Conservation (phyloP, 208 protist species). For the Leishmania tropica region DNA sequence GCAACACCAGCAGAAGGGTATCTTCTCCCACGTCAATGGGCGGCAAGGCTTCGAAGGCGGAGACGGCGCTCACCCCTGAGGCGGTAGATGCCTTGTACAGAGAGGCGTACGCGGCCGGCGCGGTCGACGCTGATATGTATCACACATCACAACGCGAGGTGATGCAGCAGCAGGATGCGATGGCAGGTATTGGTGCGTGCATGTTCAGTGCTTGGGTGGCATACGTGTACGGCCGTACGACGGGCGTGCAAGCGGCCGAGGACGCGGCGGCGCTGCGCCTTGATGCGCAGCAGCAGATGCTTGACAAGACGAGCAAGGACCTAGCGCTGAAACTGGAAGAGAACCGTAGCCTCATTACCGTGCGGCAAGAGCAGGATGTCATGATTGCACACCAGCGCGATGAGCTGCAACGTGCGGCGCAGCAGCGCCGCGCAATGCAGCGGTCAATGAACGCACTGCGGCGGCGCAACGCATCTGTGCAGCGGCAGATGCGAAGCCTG, state of each 20-base stretch:
- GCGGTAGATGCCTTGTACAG: slow-evolving; percentile 36
- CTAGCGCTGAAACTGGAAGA: slow-evolving; percentile 12
- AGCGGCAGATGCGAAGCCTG: slow-evolving; percentile 17
- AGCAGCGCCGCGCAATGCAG: slow-evolving; percentile 18
- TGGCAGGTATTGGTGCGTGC: slow-evolving; percentile 25
- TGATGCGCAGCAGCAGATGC: slow-evolving; percentile 18
- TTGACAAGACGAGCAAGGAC: slow-evolving; percentile 21
- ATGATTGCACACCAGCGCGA: slow-evolving; percentile 19
- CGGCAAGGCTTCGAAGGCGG: slow-evolving; percentile 5
- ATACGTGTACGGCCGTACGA: slow-evolving; percentile 36
- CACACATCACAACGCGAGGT: slow-evolving; percentile 38
- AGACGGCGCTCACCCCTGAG: slow-evolving; percentile 8
- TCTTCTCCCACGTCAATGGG: slow-evolving; percentile 14
- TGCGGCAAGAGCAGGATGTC: slow-evolving; percentile 25
- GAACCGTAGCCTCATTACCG: slow-evolving; percentile 7
- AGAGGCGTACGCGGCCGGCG: slow-evolving; percentile 45
- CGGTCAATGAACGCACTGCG: slow-evolving; percentile 12
- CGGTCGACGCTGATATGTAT: slow-evolving; percentile 36
- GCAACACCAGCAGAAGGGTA: not conserved
- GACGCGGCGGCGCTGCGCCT: slow-evolving; percentile 13
- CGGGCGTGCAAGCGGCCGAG: slow-evolving; percentile 11
- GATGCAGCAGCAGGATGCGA: slow-evolving; percentile 24
- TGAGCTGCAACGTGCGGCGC: slow-evolving; percentile 20
- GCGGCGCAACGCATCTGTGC: slow-evolving; percentile 18
- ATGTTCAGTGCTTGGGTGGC: slow-evolving; percentile 33